phyloP scores from a whole-genome alignment of 2,329 filamentous ascomycete genomes.

The Aspergillus melleus region DNA sequence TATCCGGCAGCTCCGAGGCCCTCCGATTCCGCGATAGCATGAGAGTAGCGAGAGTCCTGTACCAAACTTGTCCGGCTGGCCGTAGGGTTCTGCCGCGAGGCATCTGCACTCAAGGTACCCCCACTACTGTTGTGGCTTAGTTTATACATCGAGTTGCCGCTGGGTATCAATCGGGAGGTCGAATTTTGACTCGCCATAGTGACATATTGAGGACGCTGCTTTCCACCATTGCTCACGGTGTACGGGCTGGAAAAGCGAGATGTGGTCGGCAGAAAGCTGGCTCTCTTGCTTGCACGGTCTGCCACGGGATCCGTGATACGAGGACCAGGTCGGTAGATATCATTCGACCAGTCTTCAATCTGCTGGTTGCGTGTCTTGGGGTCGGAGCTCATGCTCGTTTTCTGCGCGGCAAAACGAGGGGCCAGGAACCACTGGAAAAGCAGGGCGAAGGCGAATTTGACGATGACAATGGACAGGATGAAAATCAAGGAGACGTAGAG shows the following conservation, averaged over 20 bases:
- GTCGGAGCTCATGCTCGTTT: constrained; percentile 79
- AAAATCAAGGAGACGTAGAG: constrained; percentile 90
- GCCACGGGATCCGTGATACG: constrained; percentile 71
- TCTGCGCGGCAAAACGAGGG: constrained; percentile 77
- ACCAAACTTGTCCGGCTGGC: constrained; percentile 61
- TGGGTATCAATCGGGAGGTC: constrained; percentile 67
- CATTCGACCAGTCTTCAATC: constrained; percentile 97
- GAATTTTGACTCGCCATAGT: constrained; percentile 94
- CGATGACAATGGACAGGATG: constrained; percentile 82
- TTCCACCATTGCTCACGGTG: constrained; percentile 65
- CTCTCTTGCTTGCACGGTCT: constrained; percentile 76
- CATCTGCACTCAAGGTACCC: constrained; percentile 53
- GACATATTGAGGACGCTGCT: constrained; percentile 63
- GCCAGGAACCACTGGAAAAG: constrained; percentile 97
- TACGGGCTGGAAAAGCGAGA: constrained; percentile 94
- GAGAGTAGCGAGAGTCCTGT: constrained; percentile 57
- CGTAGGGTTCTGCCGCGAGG: constrained; percentile 39
- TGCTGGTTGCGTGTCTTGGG: constrained; percentile 83
- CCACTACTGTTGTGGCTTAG: constrained; percentile 57
- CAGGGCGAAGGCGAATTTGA: constrained; percentile 85
- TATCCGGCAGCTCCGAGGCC: constrained; percentile 86
- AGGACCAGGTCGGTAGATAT: constrained; percentile 90
- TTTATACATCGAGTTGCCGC: constrained; percentile 65
- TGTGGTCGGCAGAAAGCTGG: constrained; percentile 87
- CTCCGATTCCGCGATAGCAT: constrained; percentile 60